phyloP scores from a whole-genome alignment of 106 monocot genomes.

The Agapanthus africanus region DNA sequence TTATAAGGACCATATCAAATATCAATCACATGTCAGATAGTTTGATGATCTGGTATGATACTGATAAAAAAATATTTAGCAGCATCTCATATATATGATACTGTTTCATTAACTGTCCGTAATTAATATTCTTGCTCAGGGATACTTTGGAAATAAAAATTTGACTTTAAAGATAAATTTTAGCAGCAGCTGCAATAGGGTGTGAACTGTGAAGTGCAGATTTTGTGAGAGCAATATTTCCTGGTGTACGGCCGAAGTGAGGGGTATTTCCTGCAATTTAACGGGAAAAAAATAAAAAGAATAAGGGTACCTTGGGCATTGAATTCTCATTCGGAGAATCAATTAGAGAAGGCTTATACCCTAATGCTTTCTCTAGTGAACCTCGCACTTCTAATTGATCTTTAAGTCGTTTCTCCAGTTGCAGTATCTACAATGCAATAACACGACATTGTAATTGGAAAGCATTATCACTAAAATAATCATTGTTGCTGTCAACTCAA shows the following conservation, averaged over 20 bases:
- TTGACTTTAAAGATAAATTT: no score
- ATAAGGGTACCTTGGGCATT: constrained; percentile 47
- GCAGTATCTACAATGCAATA: constrained; percentile 51
- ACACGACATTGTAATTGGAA: neutral
- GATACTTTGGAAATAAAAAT: neutral
- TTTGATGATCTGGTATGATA: neutral
- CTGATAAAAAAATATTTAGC: no score
- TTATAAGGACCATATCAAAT: neutral
- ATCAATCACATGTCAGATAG: neutral
- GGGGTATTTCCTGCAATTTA: no score
- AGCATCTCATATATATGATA: no score
- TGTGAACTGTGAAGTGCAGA: no score
- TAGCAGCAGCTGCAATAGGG: no score
- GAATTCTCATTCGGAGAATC: constrained; percentile 26
- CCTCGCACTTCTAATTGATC: constrained; percentile 51
- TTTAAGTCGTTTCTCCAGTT: constrained; percentile 69
- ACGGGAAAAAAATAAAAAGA: no score
- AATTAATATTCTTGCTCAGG: neutral
- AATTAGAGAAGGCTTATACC: constrained; percentile 28
- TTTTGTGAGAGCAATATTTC: no score
- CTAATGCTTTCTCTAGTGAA: constrained; percentile 77
- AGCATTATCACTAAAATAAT: no score
- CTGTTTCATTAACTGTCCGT: neutral
- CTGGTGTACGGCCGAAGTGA: no score
- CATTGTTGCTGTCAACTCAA: no score